These are phyloP conservation scores for Hypoxylon sp. DNA, from an alignment of 2,329 filamentous ascomycete genomes.

Conservation along the genomic window DNA sequence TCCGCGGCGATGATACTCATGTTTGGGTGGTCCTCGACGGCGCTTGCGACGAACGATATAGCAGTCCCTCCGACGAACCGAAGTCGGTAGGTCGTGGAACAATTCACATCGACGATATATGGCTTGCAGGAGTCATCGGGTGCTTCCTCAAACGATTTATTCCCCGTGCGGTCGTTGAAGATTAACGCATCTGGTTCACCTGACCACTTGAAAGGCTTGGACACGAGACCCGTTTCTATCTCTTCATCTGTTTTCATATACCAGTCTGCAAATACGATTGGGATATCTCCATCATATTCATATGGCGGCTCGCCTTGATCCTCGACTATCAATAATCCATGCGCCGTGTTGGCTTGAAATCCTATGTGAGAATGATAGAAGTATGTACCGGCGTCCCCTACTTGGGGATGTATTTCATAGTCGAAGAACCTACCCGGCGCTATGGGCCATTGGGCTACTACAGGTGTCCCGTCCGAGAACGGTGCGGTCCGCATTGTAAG, in stretches of 20 bases:
- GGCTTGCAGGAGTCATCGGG: constrained; percentile 56
- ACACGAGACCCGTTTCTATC: constrained; percentile 63
- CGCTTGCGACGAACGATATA: constrained; percentile 65
- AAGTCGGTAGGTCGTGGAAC: constrained; percentile 70
- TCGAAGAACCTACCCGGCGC: constrained; percentile 72
- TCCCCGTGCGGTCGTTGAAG: constrained; percentile 67
- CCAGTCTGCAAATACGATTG: constrained; percentile 67
- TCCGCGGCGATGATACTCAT: constrained; percentile 72
- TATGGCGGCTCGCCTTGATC: constrained; percentile 63
- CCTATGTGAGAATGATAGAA: constrained; percentile 77
- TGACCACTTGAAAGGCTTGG: constrained; percentile 65
- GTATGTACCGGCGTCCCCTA: constrained; percentile 70
- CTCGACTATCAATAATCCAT: constrained; percentile 70
- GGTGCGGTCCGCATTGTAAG: constrained; percentile 68
- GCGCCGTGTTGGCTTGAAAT: constrained; percentile 69
- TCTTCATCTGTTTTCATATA: constrained; percentile 65
- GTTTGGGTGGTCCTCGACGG: constrained; percentile 66
- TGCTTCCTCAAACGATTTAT: constrained; percentile 52
- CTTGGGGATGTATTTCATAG: constrained; percentile 69
- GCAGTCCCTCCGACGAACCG: constrained; percentile 69
- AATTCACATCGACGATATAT: constrained; percentile 68
- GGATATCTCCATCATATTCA: constrained; percentile 70
- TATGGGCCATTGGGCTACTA: constrained; percentile 74
- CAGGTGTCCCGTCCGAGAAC: constrained; percentile 72
- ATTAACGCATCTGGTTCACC: constrained; percentile 69